Base-by-base conservation (phyloP, 768 basidiomycete species). In the Candolleomyces eurysporus region DNA sequence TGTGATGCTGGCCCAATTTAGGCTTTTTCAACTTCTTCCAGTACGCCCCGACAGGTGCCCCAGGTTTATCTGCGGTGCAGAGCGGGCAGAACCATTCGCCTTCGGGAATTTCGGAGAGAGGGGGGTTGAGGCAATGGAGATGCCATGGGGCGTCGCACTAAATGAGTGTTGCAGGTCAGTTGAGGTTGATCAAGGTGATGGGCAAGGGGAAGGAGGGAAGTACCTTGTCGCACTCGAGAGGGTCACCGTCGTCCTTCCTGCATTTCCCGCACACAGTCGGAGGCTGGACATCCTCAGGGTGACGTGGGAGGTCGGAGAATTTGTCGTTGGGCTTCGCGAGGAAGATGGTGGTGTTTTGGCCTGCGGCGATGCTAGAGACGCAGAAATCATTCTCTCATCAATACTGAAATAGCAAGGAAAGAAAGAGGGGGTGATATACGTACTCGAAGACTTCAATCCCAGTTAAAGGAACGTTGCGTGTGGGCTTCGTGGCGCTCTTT, bases 81-180 rank as follows among this genome's bases (percentile, higher is more conserved):
- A 84, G 79, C 0, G 89, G 86, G 68, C 94, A 96, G 79, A 94
- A 94, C 94, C 94, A 95, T 75, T 95, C 91, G 42, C 92, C 96
- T 39, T 91, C 89, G 0, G 96, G 96, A 17, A 96, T 78, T 4
- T 80, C 84, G 16, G 76, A 71, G 50, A 98, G 75, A 2, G 94
- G 92, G 17, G 94, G 94, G 48, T 79, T 76, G 49, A 96, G 83
- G 72, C 96, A 98, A 13, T 79, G 79, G 14, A 91, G 78, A 72
- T 98, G 96, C 72, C 90, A 96, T 1, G 94, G 92, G 48, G 83
- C 80, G 69, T 98, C 96, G 70, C 96, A 98, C 91, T 96, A 63
- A 61, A 59, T 51, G 49, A 7, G 21, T 5, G 14, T 45, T 17
- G 48, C 10, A 40, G 36, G 22, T 50, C 48, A 22, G 59, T 66